phyloP scores from a whole-genome alignment of 495 filamentous ascomycete genomes.

The Penicillium steckii region DNA sequence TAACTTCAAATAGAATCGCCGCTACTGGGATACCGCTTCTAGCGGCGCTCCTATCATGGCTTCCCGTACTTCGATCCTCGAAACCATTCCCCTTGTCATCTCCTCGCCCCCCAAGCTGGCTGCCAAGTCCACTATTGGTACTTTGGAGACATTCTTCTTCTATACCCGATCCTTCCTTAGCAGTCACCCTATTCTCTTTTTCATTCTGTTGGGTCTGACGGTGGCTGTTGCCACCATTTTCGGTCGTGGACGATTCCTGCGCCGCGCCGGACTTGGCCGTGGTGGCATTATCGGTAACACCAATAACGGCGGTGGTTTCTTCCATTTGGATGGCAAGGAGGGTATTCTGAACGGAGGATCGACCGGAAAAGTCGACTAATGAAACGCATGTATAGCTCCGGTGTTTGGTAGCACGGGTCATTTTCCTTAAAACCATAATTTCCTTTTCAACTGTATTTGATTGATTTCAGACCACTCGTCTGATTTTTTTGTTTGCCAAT shows the following conservation, averaged over 20 bases:
- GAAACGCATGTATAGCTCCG: conserved; percentile 39
- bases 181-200: conserved; percentile 70
- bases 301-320: conserved; percentile 62
- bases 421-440: conserved; percentile 19
- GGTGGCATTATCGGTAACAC: conserved; percentile 55
- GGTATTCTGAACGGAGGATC: conserved; percentile 57
- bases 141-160: conserved; percentile 76
- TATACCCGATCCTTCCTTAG: conserved; percentile 63
- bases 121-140: conserved; percentile 80
- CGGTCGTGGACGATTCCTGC: conserved; percentile 32
- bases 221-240: conserved; percentile 30
- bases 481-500: conserved; percentile 16
- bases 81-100: conserved; percentile 81
- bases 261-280: conserved; percentile 31
- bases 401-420: conserved; percentile 28
- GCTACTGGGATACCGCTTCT: conserved; percentile 92
- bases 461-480: conserved; percentile 24
- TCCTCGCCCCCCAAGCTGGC: conserved; percentile 75
- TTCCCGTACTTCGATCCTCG: conserved; percentile 89
- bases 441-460: conserved; percentile 27
- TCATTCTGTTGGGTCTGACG: conserved; percentile 57
- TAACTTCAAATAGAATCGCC: conserved; percentile 64
- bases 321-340: conserved; percentile 76
- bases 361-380: conserved; percentile 80
- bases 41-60: conserved; percentile 85